Conservation (phyloP, 192 early-diverging fungal species). For the Glomus cerebriforme region DNA sequence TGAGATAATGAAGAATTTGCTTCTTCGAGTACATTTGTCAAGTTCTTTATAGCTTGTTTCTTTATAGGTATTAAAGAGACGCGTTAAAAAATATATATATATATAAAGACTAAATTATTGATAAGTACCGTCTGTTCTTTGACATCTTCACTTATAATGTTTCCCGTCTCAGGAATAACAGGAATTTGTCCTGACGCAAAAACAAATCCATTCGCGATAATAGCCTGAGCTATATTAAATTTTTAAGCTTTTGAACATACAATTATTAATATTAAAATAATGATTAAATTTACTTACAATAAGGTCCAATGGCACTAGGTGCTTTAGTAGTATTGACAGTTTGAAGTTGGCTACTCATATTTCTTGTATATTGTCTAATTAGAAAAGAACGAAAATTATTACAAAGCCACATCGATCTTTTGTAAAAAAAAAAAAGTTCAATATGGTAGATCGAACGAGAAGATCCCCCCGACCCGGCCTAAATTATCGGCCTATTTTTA, state of each 20-base stretch:
- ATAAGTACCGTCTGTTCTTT: conserved; percentile 64
- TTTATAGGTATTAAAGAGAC: neutral
- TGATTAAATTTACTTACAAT: conserved; percentile 55
- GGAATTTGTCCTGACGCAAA: conserved; percentile 81
- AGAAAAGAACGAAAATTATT: neutral
- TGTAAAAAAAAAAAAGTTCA: neutral
- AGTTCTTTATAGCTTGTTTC: conserved; percentile 77
- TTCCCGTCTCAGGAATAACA: conserved; percentile 74
- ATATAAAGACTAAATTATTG: neutral
- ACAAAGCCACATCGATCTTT: neutral
- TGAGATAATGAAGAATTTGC: conserved; percentile 77
- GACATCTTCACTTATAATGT: conserved; percentile 72
- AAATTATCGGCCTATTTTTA: no score
- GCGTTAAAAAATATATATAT: conserved; percentile 15
- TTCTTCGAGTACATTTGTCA: conserved; percentile 81
- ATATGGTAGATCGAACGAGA: no score
- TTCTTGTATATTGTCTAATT: neutral
- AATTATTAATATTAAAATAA: no score
- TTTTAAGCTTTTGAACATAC: neutral
- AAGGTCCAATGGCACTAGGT: conserved; percentile 76
- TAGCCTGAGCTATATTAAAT: conserved; percentile 58
- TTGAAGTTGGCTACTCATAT: conserved; percentile 37
- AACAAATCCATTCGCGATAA: conserved; percentile 81
- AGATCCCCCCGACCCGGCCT: no score
- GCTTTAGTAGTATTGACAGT: conserved; percentile 61